phyloP scores from a whole-genome alignment of 2,329 filamentous ascomycete species.

The Ploettnerulaceae sp. region DNA sequence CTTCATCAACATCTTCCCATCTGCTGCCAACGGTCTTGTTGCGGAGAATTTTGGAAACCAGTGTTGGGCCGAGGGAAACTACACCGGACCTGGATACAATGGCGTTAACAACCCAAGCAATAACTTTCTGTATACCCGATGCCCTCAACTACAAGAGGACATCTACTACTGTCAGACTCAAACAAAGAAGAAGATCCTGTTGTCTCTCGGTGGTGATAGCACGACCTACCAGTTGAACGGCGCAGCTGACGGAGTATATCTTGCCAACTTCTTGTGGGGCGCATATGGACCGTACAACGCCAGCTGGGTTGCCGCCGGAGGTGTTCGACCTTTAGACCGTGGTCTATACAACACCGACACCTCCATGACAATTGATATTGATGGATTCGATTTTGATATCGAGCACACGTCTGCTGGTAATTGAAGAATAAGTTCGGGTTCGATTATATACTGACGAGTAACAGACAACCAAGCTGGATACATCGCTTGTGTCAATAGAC shows the following conservation, averaged over 20 bases:
- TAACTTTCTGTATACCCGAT: slow-evolving; percentile 35
- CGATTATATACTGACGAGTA: slow-evolving; percentile 10
- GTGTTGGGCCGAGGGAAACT: slow-evolving; percentile 37
- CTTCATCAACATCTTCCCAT: slow-evolving; percentile 40
- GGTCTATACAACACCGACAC: slow-evolving; percentile 13
- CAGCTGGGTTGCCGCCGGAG: slow-evolving; percentile 31
- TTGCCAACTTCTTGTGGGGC: slow-evolving; percentile 38
- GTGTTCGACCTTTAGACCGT: slow-evolving; percentile 30
- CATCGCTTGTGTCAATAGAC: slow-evolving; percentile 28
- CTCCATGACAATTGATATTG: slow-evolving; percentile 26
- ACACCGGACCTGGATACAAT: slow-evolving; percentile 25
- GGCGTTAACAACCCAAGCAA: slow-evolving; percentile 30
- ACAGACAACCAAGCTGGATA: slow-evolving; percentile 28
- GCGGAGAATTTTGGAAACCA: slow-evolving; percentile 41
- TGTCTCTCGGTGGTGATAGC: slow-evolving; percentile 37
- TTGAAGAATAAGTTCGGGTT: background rate
- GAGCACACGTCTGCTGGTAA: slow-evolving; percentile 24
- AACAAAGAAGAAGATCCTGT: slow-evolving; percentile 38
- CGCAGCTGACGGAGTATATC: slow-evolving; percentile 21
- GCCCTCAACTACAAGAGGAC: slow-evolving; percentile 35
- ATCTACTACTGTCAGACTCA: slow-evolving; percentile 38
- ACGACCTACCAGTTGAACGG: slow-evolving; percentile 12
- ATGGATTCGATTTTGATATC: slow-evolving; percentile 36
- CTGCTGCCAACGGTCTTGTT: slow-evolving; percentile 40
- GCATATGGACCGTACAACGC: slow-evolving; percentile 39